Conservation (phyloP, 768 basidiomycete genomes). For the Boletus rufocinnamomeus region DNA sequence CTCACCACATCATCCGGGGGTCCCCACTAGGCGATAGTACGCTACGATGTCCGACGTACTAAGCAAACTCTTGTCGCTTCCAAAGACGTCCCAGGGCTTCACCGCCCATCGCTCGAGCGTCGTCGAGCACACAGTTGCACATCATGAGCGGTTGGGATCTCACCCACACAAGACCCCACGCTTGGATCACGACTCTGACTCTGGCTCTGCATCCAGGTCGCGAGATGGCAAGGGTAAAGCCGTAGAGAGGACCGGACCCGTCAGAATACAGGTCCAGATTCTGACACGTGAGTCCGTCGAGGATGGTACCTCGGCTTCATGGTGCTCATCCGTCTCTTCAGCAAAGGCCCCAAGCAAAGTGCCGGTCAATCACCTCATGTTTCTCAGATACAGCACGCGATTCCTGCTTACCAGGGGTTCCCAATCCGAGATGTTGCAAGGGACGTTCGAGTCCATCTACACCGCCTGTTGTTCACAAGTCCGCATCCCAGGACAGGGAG, state of each 20-base stretch:
- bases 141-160: constrained; percentile 49
- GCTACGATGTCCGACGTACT: constrained; percentile 41
- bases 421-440: constrained; percentile 36
- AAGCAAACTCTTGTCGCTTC: constrained; percentile 44
- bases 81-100: constrained; percentile 54
- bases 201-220: constrained; percentile 64
- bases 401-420: constrained; percentile 42
- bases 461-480: constrained; percentile 58
- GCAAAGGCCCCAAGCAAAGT: constrained; percentile 13
- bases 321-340: constrained; percentile 3
- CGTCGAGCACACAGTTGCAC: constrained; percentile 33
- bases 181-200: constrained; percentile 65
- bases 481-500: constrained; percentile 51
- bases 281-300: constrained; percentile 36
- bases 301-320: not conserved
- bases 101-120: constrained; percentile 43
- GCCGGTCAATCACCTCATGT: constrained; percentile 25
- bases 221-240: constrained; percentile 32
- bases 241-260: constrained; percentile 38
- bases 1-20: not conserved
- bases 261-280: constrained; percentile 50
- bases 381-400: constrained; percentile 42
- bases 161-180: constrained; percentile 70
- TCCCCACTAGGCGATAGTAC: not conserved
- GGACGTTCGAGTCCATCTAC: constrained; percentile 61